Evolutionary conservation across 371 early-diverging fungal genomes (phyloP).

Genomic region (Umbelopsis sp.): DNA sequence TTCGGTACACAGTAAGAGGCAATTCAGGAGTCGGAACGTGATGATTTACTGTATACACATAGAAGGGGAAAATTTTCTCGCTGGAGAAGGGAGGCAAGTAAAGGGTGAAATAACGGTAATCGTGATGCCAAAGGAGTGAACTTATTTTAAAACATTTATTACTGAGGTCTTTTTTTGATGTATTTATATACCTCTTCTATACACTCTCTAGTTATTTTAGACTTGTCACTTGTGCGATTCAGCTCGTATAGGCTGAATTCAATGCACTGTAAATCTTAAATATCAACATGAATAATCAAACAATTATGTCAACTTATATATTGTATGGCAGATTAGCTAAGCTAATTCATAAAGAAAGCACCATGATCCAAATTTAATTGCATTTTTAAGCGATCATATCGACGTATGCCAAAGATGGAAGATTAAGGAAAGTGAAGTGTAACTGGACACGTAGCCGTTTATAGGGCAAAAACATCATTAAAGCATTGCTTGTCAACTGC

Average conservation of each 20-base stretch:
- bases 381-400: background rate
- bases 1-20: background rate
- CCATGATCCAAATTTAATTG: background rate
- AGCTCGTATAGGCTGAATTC: too few species aligned
- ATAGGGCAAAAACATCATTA: background rate
- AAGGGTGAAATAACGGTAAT: background rate
- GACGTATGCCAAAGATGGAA: background rate
- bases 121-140: too few species aligned
- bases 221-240: too few species aligned
- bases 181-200: too few species aligned
- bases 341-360: background rate
- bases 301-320: too few species aligned
- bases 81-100: background rate
- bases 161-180: too few species aligned
- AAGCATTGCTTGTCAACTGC: background rate
- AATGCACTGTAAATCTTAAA: too few species aligned
- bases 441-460: background rate
- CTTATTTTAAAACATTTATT: too few species aligned
- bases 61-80: background rate
- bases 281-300: too few species aligned
- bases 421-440: background rate
- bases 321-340: background rate
- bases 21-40: background rate
- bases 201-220: too few species aligned
- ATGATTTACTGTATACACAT: background rate